phyloP scores from a whole-genome alignment of 1,284 basidiomycete species.

The Trichosporon coremiiforme region DNA sequence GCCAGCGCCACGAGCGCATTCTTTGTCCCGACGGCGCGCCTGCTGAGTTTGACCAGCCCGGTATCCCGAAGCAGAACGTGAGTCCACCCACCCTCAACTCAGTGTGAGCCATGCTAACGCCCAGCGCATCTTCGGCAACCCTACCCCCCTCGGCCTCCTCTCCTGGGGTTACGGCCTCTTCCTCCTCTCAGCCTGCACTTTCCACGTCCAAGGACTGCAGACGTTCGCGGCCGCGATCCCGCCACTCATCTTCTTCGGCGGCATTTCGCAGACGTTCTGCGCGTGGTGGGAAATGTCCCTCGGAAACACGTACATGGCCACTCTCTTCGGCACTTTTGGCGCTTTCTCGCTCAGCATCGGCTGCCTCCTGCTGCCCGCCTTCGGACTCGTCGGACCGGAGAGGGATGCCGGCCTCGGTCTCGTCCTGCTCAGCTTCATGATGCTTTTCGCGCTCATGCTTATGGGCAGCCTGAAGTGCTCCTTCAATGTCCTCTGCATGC shows the following conservation, averaged over 20 bases:
- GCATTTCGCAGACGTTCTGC: slow-evolving; percentile 21
- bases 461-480: slow-evolving; percentile 3
- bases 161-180: slow-evolving; percentile 19
- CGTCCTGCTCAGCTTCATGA: slow-evolving; percentile 8
- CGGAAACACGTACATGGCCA: slow-evolving; percentile 22
- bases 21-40: slow-evolving; percentile 16
- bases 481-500: slow-evolving; percentile 3
- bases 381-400: slow-evolving; percentile 5
- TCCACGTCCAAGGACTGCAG: slow-evolving; percentile 1
- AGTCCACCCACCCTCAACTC: not conserved
- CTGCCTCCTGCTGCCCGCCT: slow-evolving; percentile 4
- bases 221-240: not conserved
- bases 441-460: slow-evolving; percentile 4
- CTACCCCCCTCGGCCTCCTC: slow-evolving; percentile 14
- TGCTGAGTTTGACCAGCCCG: slow-evolving; percentile 21
- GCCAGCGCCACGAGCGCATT: slow-evolving; percentile 21
- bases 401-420: slow-evolving; percentile 11
- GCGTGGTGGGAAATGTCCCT: slow-evolving; percentile 23
- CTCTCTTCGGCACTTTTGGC: slow-evolving; percentile 13
- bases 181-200: not conserved
- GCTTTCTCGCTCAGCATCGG: slow-evolving; percentile 15
- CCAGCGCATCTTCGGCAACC: slow-evolving; percentile 20
- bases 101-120: not conserved
- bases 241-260: slow-evolving; percentile 17
- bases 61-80: slow-evolving; percentile 17